phyloP scores from a whole-genome alignment of 768 basidiomycete species.

The Russula olivacea region DNA sequence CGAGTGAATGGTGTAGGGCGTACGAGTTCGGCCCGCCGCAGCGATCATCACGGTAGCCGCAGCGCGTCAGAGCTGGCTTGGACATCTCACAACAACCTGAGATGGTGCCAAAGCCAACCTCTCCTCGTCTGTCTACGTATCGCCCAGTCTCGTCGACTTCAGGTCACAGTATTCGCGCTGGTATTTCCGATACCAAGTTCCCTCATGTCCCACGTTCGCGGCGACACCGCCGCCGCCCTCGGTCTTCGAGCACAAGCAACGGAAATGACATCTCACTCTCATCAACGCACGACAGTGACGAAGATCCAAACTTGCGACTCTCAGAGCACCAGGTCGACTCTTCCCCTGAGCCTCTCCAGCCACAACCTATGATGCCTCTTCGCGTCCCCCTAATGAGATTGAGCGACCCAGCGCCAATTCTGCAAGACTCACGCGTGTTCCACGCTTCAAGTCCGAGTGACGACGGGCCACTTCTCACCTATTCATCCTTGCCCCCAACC shows the following conservation, averaged over 20 bases:
- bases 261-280: slow-evolving; percentile 19
- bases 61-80: too few species aligned
- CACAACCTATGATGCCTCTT: slow-evolving; percentile 3
- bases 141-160: slow-evolving; percentile 15
- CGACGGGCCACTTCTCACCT: slow-evolving; percentile 42
- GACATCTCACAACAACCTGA: background rate
- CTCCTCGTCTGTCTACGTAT: slow-evolving; percentile 1
- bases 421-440: slow-evolving; percentile 15
- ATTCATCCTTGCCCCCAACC: slow-evolving; percentile 70
- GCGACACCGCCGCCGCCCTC: slow-evolving; percentile 14
- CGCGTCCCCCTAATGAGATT: slow-evolving; percentile 8
- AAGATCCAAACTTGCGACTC: slow-evolving; percentile 2
- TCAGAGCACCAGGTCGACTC: slow-evolving; percentile 11
- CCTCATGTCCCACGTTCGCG: slow-evolving; percentile 10
- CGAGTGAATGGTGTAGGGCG: too few species aligned
- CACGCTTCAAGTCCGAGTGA: slow-evolving; percentile 11
- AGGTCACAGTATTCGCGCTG: slow-evolving; percentile 1
- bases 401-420: slow-evolving; percentile 12
- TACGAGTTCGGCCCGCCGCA: background rate
- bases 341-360: background rate
- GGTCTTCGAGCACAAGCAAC: slow-evolving; percentile 20
- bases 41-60: too few species aligned
- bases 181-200: slow-evolving; percentile 12
- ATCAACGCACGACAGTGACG: slow-evolving; percentile 20
- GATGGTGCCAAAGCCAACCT: background rate